Base-by-base conservation (phyloP, 768 basidiomycete genomes). In the Rhizopogon rudus region DNA sequence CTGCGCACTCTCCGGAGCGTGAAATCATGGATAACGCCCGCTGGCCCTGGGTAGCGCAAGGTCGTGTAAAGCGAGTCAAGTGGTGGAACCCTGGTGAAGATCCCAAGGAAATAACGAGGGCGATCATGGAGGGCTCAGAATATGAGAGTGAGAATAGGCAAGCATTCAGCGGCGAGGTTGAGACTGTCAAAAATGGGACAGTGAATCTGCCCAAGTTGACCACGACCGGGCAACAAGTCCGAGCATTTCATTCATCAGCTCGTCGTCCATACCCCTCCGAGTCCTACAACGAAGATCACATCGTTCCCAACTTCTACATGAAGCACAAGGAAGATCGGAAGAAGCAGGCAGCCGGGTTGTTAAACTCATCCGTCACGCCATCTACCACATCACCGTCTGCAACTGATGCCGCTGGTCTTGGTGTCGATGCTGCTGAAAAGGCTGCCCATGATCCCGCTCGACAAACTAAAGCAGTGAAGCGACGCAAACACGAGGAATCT, bases 1-100 rank as follows among this genome's bases (percentile, higher is more conserved):
- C 71, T 29, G 20, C 7, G 1, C 28, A 31, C 3, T 60, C 63
- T 0, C 17, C n/a, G 7, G 56, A 54, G 3, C 14, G 61, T 16
- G 60, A 68, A 51, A 41, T 57, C 43, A 73, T 76, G 70, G 73
- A 73, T 54, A 73, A 73, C 25, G 75, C 76, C 3, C 64, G 65
- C 22, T 76, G 76, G 74, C 73, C 75, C 0, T 69, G 63, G 65
- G 45, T 59, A 0, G 46, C 51, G 2, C 51, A 43, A 56, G 67
- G 60, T 53, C 48, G 35, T 31, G 33, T 25, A 2, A 59, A 53
- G 43, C 54, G 35, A 6, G 51, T 54, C n/a, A 58, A 54, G 25
- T 75, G 73, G 71, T 72, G 70, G 71, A 59, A 58, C 6, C 44
- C 55, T 25, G 54, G 37, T 13, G 67, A 66, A 51, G 63, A 70